Percentiles rank a stretch among this genome's conserved stretches.
Evolutionary conservation across 2,329 filamentous ascomycete species (phyloP).

Genomic region (Microascus cirrosus): DNA sequence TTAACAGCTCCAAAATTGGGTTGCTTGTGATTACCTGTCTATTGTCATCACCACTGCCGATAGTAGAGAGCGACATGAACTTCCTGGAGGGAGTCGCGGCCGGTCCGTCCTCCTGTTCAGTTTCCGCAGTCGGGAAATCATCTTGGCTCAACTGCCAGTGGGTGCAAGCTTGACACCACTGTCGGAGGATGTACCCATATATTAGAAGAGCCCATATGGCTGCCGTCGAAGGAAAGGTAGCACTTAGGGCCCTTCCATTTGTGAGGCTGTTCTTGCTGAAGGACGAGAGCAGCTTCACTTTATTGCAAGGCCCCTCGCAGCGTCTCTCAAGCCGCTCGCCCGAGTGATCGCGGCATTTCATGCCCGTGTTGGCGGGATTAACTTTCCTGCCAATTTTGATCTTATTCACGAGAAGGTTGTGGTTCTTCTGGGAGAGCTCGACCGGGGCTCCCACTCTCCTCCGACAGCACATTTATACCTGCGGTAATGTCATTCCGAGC

Average conservation of each 20-base stretch:
- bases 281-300: constrained; percentile 13
- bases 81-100: neutral
- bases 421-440: constrained; percentile 21
- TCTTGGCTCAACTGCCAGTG: neutral
- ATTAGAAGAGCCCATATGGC: neutral
- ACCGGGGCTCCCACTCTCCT: constrained; percentile 21
- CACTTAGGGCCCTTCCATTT: constrained; percentile 8
- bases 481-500: neutral
- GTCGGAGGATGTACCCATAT: neutral
- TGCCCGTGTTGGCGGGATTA: constrained; percentile 20
- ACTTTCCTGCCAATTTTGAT: constrained; percentile 7
- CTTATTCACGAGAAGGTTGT: constrained; percentile 13
- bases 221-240: neutral
- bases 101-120: neutral
- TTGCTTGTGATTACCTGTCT: neutral
- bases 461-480: constrained; percentile 18
- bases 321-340: constrained; percentile 14
- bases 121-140: neutral
- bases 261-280: constrained; percentile 19
- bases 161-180: constrained; percentile 22
- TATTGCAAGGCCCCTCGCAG: constrained; percentile 19
- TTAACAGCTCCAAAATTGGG: neutral
- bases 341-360: constrained; percentile 23
- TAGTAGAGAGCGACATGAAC: neutral
- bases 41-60: neutral